Evolutionary conservation across 495 filamentous ascomycete genomes (phyloP).

Genomic region (Aspergillus heteromorphus): DNA sequence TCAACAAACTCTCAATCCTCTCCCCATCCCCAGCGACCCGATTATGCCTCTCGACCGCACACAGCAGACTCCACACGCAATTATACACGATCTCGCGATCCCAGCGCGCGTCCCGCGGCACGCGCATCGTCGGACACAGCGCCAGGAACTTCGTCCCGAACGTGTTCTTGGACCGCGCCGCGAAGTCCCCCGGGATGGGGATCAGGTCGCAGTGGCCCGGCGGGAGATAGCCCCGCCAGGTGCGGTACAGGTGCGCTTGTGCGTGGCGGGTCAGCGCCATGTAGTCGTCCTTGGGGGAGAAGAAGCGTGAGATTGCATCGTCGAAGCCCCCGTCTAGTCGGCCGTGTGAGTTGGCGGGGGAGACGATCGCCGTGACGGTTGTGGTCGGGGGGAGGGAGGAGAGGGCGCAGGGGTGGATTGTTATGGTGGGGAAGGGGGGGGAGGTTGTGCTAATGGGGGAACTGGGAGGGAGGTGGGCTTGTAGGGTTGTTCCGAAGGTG

Average conservation of each 20-base stretch:
- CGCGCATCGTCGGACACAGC: constrained; percentile 49
- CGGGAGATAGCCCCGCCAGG: constrained; percentile 44
- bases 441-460: not conserved
- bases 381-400: constrained; percentile 2
- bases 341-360: constrained; percentile 49
- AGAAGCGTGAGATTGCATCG: constrained; percentile 46
- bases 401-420: constrained; percentile 1
- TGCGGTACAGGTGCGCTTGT: constrained; percentile 38
- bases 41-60: constrained; percentile 42
- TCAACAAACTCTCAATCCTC: constrained; percentile 38
- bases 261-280: constrained; percentile 37
- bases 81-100: constrained; percentile 51
- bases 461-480: constrained; percentile 7
- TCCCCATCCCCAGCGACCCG: constrained; percentile 6
- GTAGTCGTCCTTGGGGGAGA: constrained; percentile 36
- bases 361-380: constrained; percentile 44
- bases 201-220: constrained; percentile 45
- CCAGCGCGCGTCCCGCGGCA: constrained; percentile 36
- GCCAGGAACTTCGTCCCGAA: constrained; percentile 40
- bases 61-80: constrained; percentile 47
- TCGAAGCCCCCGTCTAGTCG: constrained; percentile 50
- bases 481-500: constrained; percentile 9
- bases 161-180: constrained; percentile 13
- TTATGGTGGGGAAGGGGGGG: constrained; percentile 6
- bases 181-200: constrained; percentile 27